Evolutionary conservation across 768 basidiomycete genomes (phyloP).

Genomic region (Strobilomyces confusus): DNA sequence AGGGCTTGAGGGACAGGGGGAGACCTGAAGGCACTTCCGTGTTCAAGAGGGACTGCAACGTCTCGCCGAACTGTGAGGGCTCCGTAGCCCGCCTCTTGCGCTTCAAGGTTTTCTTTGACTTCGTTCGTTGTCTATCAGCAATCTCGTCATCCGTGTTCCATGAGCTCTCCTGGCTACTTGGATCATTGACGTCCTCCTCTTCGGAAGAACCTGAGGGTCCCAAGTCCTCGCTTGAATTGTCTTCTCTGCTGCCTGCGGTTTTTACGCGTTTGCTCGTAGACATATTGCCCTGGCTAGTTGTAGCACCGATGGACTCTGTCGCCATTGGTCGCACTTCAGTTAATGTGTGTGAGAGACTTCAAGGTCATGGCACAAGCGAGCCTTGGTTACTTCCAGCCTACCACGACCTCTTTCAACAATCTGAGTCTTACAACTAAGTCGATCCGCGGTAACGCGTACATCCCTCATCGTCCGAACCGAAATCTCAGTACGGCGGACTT

Average conservation of each 20-base stretch:
- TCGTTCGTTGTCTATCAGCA: conserved; percentile 46
- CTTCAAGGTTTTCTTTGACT: conserved; percentile 78
- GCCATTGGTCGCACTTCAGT: background rate
- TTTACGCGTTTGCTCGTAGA: conserved; percentile 53
- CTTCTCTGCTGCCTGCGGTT: conserved; percentile 28
- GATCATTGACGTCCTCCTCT: conserved; percentile 1
- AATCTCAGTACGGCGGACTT: conserved; percentile 8
- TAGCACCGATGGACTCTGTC: too few relatives aligned
- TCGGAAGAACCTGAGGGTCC: conserved; percentile 12
- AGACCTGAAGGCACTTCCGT: conserved; percentile 67
- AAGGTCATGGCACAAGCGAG: background rate
- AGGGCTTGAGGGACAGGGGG: conserved; percentile 79
- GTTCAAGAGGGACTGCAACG: conserved; percentile 65
- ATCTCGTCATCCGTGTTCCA: conserved; percentile 66
- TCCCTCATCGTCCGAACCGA: conserved; percentile 18
- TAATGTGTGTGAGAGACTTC: background rate
- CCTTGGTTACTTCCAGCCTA: background rate
- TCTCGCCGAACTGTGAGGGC: conserved; percentile 67
- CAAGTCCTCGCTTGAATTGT: conserved; percentile 2
- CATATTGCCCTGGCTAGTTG: conserved; percentile 33
- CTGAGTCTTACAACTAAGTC: conserved; percentile 2
- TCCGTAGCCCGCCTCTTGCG: conserved; percentile 80
- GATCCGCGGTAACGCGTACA: conserved; percentile 3
- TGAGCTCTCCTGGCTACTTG: conserved; percentile 27
- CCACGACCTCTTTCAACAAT: conserved; percentile 7